Evolutionary conservation across 352 stramenopile species (phyloP).

Genomic region (Thalassiosira exigua): DNA sequence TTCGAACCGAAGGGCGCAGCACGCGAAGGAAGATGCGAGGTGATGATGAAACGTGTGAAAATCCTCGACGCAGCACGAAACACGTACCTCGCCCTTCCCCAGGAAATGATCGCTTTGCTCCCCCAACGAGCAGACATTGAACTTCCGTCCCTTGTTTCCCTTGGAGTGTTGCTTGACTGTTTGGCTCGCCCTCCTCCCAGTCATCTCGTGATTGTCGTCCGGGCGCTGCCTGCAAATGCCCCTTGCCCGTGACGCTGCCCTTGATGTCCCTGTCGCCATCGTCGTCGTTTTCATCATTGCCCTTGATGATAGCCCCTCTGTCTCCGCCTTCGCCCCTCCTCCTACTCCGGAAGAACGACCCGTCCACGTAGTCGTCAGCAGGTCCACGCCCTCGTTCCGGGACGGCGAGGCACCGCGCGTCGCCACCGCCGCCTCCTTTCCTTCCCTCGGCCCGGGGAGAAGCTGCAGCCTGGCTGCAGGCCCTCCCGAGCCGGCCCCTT

Average conservation of each 20-base stretch:
- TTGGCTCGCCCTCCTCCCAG: too few species aligned
- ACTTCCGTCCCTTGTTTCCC: conserved; percentile 92
- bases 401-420: conserved; percentile 45
- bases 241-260: conserved; percentile 37
- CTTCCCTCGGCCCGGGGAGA: not conserved
- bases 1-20: conserved; percentile 8
- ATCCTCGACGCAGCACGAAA: conserved; percentile 23
- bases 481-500: too few species aligned
- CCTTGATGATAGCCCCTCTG: not conserved
- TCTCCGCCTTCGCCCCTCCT: conserved; percentile 2
- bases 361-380: conserved; percentile 85
- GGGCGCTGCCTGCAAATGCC: conserved; percentile 69
- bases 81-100: conserved; percentile 86
- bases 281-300: conserved; percentile 18
- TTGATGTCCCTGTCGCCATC: not conserved
- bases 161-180: conserved; percentile 82
- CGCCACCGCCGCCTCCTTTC: conserved; percentile 6
- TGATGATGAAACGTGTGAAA: conserved; percentile 5
- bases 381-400: conserved; percentile 72
- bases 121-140: conserved; percentile 89
- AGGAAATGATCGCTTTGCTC: conserved; percentile 93
- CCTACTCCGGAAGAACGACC: conserved; percentile 47
- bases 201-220: too few species aligned
- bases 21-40: not conserved
- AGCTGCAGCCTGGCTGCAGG: not conserved